Conservation (phyloP, 1,139 yeast species). For the Ogataea hybrid region DNA sequence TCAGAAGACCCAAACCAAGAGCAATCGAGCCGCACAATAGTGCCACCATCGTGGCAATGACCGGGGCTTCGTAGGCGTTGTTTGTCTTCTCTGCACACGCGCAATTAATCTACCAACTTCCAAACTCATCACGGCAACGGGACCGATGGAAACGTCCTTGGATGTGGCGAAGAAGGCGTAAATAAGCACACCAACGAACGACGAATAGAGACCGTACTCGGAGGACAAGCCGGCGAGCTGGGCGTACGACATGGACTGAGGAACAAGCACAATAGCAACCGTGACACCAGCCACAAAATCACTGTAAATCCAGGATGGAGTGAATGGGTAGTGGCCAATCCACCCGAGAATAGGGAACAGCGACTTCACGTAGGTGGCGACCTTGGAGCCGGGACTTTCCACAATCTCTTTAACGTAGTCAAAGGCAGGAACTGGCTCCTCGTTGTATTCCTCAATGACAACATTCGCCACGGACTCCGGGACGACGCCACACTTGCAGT, state of each 20-base stretch:
- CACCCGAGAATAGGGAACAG: conserved; percentile 78
- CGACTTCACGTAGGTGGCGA: conserved; percentile 50
- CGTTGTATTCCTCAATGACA: conserved; percentile 24
- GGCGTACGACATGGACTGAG: conserved; percentile 96
- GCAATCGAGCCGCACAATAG: conserved; percentile 85
- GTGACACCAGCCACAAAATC: conserved; percentile 92
- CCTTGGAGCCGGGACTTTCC: conserved; percentile 40
- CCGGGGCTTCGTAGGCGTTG: conserved; percentile 48
- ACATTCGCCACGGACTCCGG: conserved; percentile 5
- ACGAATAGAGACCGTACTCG: conserved; percentile 86
- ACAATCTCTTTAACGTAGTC: conserved; percentile 44
- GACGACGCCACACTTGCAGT: conserved; percentile 6
- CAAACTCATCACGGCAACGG: conserved; percentile 94
- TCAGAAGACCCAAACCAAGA: conserved; percentile 73
- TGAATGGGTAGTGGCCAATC: conserved; percentile 78
- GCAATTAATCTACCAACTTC: conserved; percentile 80
- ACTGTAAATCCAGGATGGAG: conserved; percentile 63
- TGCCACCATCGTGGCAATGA: conserved; percentile 77
- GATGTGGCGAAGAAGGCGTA: conserved; percentile 93
- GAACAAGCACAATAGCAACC: conserved; percentile 89
- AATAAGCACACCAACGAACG: conserved; percentile 87
- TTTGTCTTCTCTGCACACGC: conserved; percentile 49
- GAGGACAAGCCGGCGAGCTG: conserved; percentile 78
- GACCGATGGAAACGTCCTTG: conserved; percentile 94
- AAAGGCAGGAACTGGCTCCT: conserved; percentile 42